Percentiles rank a stretch among this genome's conserved stretches.
These are phyloP conservation scores for Lagerstroemia speciosa DNA, from an alignment of 345 rosid genomes.

Conservation along the genomic window DNA sequence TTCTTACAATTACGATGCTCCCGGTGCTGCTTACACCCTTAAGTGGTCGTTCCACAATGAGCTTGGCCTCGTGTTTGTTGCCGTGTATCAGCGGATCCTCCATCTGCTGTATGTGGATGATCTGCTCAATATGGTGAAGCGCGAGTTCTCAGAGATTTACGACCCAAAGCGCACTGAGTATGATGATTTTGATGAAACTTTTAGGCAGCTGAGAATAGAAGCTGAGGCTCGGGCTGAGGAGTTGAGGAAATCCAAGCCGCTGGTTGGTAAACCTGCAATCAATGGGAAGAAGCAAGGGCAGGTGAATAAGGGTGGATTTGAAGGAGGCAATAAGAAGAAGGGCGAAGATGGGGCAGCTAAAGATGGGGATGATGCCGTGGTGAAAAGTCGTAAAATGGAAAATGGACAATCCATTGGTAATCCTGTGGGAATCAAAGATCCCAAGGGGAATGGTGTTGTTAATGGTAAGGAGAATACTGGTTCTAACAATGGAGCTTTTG, in stretches of 20 bases:
- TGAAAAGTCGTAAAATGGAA: constrained; percentile 38
- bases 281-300: constrained; percentile 58
- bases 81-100: constrained; percentile 90
- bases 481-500: constrained; percentile 65
- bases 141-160: constrained; percentile 62
- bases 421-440: constrained; percentile 26
- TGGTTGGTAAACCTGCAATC: constrained; percentile 33
- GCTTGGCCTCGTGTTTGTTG: constrained; percentile 92
- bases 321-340: constrained; percentile 48
- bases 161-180: constrained; percentile 60
- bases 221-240: constrained; percentile 91
- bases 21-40: constrained; percentile 82
- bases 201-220: constrained; percentile 89
- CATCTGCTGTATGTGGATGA: constrained; percentile 89
- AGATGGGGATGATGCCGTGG: constrained; percentile 52
- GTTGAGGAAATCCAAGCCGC: constrained; percentile 59
- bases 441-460: constrained; percentile 39
- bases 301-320: constrained; percentile 40
- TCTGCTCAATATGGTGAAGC: constrained; percentile 66
- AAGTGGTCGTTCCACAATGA: constrained; percentile 97
- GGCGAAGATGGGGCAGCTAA: constrained; percentile 24
- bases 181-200: constrained; percentile 65
- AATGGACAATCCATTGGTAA: constrained; percentile 57
- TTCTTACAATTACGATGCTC: constrained; percentile 63
- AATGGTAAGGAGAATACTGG: constrained; percentile 76